Base-by-base conservation (phyloP, 805 yeast genomes). In the Kuraishia piskuri region DNA sequence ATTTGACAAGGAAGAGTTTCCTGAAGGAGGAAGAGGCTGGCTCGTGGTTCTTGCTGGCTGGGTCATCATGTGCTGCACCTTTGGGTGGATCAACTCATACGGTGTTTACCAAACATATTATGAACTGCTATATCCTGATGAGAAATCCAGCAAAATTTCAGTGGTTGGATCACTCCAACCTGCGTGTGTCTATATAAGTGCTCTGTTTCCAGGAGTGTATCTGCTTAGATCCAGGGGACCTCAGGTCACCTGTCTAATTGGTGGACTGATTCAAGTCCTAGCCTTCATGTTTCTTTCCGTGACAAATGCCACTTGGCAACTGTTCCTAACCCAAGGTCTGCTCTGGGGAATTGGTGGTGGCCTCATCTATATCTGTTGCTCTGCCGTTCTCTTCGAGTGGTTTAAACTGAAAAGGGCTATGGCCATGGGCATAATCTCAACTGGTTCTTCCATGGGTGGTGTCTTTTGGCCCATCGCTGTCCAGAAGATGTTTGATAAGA, bases 31-130 rank as follows among this genome's bases (percentile, higher is more conserved):
- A 1, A 61, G 59, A 49, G 76, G 76, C 14, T 84, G 86, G 70
- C 70, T 83, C 63, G 71, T 74, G 3, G 82, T 82, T 0, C 64
- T 78, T 2, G 79, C 78, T 19, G 71, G 73, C 0, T 74, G 78
- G 67, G 66, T 76, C 19, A 60, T 72, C 62, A 62, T 72, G 72
- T 59, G 75, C 59, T 63, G 77, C 54, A 76, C 84, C 0, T 82
- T 79, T 75, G 88, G 88, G 19, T 71, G 81, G 67, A 78, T 78
- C 54, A 78, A 82, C 46, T 70, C 79, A 2, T 83, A 69, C 64
- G 88, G 86, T 24, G 79, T 80, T 3, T 83, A 79, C 59, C 77
- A 82, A 52, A 68, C 75, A 40, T 79, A 75, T 61, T 83, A 82
- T 58, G 67, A 71, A 22, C 57, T 57, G 7, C 52, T 55, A 24